Conservation (phyloP, 2,329 filamentous ascomycete species). For the Boeremia lycopersici region DNA sequence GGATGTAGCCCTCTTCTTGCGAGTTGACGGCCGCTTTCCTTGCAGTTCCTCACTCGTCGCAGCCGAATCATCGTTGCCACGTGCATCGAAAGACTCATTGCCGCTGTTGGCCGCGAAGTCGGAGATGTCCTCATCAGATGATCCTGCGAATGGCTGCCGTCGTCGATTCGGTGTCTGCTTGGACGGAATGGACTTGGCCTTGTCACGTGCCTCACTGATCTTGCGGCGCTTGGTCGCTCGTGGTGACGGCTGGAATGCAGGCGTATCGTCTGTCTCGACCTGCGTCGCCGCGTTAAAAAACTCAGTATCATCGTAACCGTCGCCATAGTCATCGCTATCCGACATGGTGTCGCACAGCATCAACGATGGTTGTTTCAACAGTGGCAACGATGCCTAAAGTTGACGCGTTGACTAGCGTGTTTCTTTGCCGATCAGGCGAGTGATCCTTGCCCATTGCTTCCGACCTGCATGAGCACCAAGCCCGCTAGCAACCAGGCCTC, state of each 20-base stretch:
- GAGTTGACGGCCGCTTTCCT: conserved; percentile 16
- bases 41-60: conserved; percentile 9
- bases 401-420: conserved; percentile 36
- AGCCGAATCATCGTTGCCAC: conserved; percentile 17
- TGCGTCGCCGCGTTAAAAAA: conserved; percentile 66
- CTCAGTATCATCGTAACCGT: conserved; percentile 69
- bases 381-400: conserved; percentile 24
- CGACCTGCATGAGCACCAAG: conserved; percentile 10
- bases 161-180: conserved; percentile 23
- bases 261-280: conserved; percentile 42
- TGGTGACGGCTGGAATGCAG: conserved; percentile 42
- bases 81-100: conserved; percentile 15
- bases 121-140: conserved; percentile 33
- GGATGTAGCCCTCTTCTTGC: conserved; percentile 20
- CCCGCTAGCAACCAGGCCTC: conserved; percentile 2
- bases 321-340: conserved; percentile 65
- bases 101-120: conserved; percentile 14
- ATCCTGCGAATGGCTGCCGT: conserved; percentile 30
- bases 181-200: conserved; percentile 28
- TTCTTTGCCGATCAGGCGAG: conserved; percentile 25
- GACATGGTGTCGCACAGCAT: conserved; percentile 23
- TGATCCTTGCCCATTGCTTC: conserved; percentile 23
- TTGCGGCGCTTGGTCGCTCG: conserved; percentile 47
- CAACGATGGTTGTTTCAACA: conserved; percentile 20
- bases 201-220: conserved; percentile 34